Conservation (phyloP, 306 rosid species). For the Parietaria judaica region DNA sequence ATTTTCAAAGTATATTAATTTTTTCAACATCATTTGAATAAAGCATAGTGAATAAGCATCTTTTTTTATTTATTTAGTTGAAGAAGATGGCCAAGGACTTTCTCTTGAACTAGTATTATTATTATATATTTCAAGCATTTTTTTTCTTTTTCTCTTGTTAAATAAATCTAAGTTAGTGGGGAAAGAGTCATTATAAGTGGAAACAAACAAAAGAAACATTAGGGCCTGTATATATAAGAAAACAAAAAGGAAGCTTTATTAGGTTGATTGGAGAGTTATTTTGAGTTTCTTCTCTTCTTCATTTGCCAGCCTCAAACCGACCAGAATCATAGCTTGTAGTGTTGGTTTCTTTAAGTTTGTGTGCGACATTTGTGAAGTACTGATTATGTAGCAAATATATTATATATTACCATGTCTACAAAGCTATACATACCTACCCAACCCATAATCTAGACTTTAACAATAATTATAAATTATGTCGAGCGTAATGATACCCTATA, state of each 20-base stretch:
- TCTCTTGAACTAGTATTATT: background rate
- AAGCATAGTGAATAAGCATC: background rate
- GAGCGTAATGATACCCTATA: background rate
- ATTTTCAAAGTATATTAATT: no score
- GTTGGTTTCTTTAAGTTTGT: background rate
- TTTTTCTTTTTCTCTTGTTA: background rate
- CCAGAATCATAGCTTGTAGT: slow-evolving; percentile 4
- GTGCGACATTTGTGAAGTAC: slow-evolving; percentile 1
- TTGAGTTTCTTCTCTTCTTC: background rate
- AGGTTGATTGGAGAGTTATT: slow-evolving; percentile 3
- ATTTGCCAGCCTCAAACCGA: slow-evolving; percentile 4
- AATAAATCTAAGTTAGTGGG: background rate
- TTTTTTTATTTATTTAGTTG: background rate
- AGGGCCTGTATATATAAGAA: background rate
- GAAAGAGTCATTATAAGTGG: slow-evolving; percentile 1
- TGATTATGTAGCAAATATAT: background rate
- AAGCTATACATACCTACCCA: background rate
- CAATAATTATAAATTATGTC: background rate
- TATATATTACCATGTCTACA: background rate
- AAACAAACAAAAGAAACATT: slow-evolving; percentile 8
- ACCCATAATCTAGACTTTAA: slow-evolving; percentile 8
- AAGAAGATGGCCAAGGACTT: background rate
- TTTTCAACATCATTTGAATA: background rate
- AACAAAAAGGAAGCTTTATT: background rate
- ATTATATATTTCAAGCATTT: background rate